Evolutionary conservation across 345 rosid species (phyloP).

Genomic region (Populus pruinosa): DNA sequence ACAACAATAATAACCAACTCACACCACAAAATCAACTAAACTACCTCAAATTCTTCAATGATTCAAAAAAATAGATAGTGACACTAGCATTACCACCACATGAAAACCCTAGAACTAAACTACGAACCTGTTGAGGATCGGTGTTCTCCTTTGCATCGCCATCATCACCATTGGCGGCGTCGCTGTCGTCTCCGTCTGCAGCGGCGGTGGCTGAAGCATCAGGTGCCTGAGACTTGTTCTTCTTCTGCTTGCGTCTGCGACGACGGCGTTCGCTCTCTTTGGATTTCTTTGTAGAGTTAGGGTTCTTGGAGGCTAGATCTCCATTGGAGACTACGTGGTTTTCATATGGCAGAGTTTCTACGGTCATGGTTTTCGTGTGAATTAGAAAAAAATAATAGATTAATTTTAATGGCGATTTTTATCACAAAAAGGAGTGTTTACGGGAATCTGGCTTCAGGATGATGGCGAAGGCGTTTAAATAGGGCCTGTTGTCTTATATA

Average conservation of each 20-base stretch:
- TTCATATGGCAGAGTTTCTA: conserved; percentile 40
- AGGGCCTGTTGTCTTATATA: not conserved
- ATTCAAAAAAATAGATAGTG: not conserved
- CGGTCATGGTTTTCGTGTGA: conserved; percentile 38
- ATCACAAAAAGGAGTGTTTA: not conserved
- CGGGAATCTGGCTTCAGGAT: not conserved
- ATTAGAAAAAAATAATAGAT: not conserved
- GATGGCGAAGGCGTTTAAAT: not conserved
- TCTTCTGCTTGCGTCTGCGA: conserved; percentile 98
- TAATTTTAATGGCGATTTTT: not conserved
- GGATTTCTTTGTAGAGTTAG: conserved; percentile 46
- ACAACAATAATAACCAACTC: not conserved
- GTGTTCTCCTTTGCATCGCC: conserved; percentile 46
- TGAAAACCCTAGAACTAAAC: not conserved
- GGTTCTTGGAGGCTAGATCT: conserved; percentile 36
- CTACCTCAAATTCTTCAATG: not conserved
- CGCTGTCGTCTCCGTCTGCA: conserved; percentile 25
- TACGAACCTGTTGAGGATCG: conserved; percentile 43
- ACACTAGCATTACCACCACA: not conserved
- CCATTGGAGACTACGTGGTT: conserved; percentile 50
- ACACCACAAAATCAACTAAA: not conserved
- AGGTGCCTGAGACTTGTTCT: conserved; percentile 40
- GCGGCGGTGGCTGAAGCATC: conserved; percentile 12
- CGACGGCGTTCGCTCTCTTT: conserved; percentile 91
- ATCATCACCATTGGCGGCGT: conserved; percentile 34